phyloP scores from a whole-genome alignment of 2,329 filamentous ascomycete species.

The Fusarium robinianum region DNA sequence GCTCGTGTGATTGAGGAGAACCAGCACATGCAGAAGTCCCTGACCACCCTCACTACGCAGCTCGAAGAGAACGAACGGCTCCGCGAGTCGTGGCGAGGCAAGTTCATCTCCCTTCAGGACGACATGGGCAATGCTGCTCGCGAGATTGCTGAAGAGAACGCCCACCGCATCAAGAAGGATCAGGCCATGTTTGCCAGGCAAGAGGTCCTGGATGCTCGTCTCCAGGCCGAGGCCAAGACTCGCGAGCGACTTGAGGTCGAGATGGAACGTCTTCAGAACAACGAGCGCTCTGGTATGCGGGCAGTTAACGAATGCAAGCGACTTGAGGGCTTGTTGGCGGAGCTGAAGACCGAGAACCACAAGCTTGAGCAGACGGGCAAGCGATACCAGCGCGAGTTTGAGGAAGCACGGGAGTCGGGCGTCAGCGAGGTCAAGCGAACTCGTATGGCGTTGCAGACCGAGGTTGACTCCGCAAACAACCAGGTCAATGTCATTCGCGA shows the following conservation, averaged over 20 bases:
- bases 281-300: slow-evolving; percentile 67
- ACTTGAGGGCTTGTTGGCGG: slow-evolving; percentile 58
- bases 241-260: slow-evolving; percentile 69
- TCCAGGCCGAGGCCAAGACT: slow-evolving; percentile 74
- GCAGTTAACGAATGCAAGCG: slow-evolving; percentile 66
- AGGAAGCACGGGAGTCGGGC: slow-evolving; percentile 80
- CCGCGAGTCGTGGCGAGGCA: slow-evolving; percentile 80
- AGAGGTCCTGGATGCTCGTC: slow-evolving; percentile 75
- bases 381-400: slow-evolving; percentile 78
- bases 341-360: slow-evolving; percentile 69
- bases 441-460: slow-evolving; percentile 75
- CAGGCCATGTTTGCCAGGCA: slow-evolving; percentile 78
- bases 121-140: slow-evolving; percentile 81
- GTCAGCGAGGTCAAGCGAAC: slow-evolving; percentile 81
- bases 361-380: slow-evolving; percentile 71
- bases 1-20: slow-evolving; percentile 60
- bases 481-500: slow-evolving; percentile 83
- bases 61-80: slow-evolving; percentile 85
- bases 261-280: slow-evolving; percentile 66
- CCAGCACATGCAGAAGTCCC: slow-evolving; percentile 73
- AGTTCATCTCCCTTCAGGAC: slow-evolving; percentile 83
- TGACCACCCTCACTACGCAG: slow-evolving; percentile 75
- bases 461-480: slow-evolving; percentile 82
- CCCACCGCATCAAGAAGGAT: slow-evolving; percentile 76
- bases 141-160: slow-evolving; percentile 82